These are phyloP conservation scores for Climacium dendroides DNA, from an alignment of 225 moss, liverwort and hornwort genomes.

Conservation along the genomic window DNA sequence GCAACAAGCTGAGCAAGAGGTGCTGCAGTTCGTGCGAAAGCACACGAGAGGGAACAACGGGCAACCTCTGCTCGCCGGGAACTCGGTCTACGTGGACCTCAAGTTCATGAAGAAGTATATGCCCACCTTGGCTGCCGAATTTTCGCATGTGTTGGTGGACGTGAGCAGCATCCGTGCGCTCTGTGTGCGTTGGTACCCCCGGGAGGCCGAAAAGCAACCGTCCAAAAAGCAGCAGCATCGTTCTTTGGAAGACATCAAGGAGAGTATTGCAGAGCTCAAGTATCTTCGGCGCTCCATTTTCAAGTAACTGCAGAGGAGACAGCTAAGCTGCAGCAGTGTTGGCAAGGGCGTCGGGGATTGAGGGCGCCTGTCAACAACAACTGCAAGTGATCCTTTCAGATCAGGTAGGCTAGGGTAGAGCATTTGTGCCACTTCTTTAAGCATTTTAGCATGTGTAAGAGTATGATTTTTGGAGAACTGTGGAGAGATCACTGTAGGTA, in stretches of 20 bases:
- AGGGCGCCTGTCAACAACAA: not conserved
- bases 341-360: not conserved
- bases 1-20: constrained; percentile 62
- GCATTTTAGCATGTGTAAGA: not conserved
- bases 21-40: constrained; percentile 69
- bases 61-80: constrained; percentile 67
- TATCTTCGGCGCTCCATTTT: constrained; percentile 72
- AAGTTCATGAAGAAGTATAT: constrained; percentile 87
- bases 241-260: constrained; percentile 83
- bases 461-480: not conserved
- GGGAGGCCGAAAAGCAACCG: constrained; percentile 67
- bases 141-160: constrained; percentile 89
- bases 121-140: constrained; percentile 68
- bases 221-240: constrained; percentile 68
- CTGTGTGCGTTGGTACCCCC: constrained; percentile 81
- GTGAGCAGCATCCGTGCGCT: constrained; percentile 86
- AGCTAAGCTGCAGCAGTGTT: not conserved
- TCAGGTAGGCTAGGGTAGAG: not conserved
- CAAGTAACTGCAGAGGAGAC: constrained; percentile 25
- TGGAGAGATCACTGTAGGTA: not conserved
- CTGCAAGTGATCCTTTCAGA: not conserved
- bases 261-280: constrained; percentile 82
- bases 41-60: constrained; percentile 32
- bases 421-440: not conserved
- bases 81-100: constrained; percentile 81